Base-by-base conservation (phyloP, 345 rosid species). In the Gossypium raimondii region DNA sequence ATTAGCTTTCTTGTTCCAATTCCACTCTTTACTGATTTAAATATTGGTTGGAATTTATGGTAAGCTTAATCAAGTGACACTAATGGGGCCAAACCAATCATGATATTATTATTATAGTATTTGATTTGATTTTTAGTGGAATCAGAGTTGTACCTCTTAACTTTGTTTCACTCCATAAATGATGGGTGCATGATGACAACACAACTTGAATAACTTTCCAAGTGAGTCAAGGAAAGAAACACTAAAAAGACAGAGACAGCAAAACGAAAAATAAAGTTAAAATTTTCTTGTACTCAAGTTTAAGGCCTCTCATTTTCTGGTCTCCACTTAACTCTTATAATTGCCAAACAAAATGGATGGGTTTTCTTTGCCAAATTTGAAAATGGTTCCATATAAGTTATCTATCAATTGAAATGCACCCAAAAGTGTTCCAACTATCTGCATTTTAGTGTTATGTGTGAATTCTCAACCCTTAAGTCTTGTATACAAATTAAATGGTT, bases 11-110 rank as follows among this genome's bases (percentile, higher is more conserved):
- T 4, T 29, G 38, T 29, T 29, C 6, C 6, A 29, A 4, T 29
- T 29, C 38, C 38, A 29, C 38, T 29, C 6, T 29, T 29, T 29
- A 29, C 38, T 29, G 38, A 4, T 29, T 29, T 29, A 29, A 29
- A 29, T 29, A 29, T 29, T 29, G 38, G 38, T 22, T 22, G 22
- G 41, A 34, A 7, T 34, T 34, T 34, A 34, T 5, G 41, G 41
- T 34, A 34, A 34, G n/a, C 66, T 80, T 29, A 73, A 61, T 52
- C 84, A 80, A 73, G 85, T 83, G 87, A 85, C 76, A 60, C 84
- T 2, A 76, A 82, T 61, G 81, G 87, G 50, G 50, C 18, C 55
- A 51, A 51, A 51, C 8, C 24, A 62, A 34, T 62, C 20, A 34
- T 62, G 47, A 34, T 34, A 7, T 62, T 2, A 34, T 4, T 34